Percentiles rank a stretch among this genome's conserved stretches.
These are phyloP conservation scores for Candida ascalaphidarum DNA, from an alignment of 805 yeast genomes.

Conservation along the genomic window DNA sequence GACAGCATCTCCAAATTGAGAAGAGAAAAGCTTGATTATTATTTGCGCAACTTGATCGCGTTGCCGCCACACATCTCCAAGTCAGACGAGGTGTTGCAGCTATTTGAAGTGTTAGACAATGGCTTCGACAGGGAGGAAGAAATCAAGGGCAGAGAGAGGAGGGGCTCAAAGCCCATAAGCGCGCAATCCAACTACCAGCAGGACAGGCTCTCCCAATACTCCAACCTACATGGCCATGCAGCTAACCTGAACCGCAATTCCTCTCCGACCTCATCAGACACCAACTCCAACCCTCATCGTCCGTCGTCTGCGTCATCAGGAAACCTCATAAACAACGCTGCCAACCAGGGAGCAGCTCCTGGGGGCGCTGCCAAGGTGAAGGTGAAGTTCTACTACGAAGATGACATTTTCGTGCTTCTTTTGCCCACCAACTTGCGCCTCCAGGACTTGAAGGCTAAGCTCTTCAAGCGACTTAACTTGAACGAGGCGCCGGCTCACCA, in stretches of 20 bases:
- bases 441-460: conserved; percentile 42
- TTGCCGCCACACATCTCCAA: conserved; percentile 74
- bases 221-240: conserved; percentile 15
- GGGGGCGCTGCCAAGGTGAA: conserved; percentile 36
- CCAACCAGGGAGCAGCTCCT: conserved; percentile 4
- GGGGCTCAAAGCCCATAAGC: conserved; percentile 28
- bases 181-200: conserved; percentile 38
- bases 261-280: conserved; percentile 17
- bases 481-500: too few species aligned
- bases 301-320: conserved; percentile 13
- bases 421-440: conserved; percentile 41
- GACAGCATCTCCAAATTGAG: conserved; percentile 54
- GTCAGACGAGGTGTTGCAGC: conserved; percentile 54
- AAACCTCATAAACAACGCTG: conserved; percentile 7
- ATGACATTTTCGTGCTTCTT: conserved; percentile 70
- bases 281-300: conserved; percentile 5
- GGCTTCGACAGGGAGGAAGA: conserved; percentile 56
- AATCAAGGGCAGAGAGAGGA: conserved; percentile 9
- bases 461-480: conserved; percentile 39
- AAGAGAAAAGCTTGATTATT: conserved; percentile 45
- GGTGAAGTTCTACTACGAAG: conserved; percentile 69
- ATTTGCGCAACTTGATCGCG: conserved; percentile 48
- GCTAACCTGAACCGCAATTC: conserved; percentile 10
- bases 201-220: conserved; percentile 46
- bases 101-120: conserved; percentile 57